Base-by-base conservation (phyloP, 768 basidiomycete species). In the Thelephora ganbajun region DNA sequence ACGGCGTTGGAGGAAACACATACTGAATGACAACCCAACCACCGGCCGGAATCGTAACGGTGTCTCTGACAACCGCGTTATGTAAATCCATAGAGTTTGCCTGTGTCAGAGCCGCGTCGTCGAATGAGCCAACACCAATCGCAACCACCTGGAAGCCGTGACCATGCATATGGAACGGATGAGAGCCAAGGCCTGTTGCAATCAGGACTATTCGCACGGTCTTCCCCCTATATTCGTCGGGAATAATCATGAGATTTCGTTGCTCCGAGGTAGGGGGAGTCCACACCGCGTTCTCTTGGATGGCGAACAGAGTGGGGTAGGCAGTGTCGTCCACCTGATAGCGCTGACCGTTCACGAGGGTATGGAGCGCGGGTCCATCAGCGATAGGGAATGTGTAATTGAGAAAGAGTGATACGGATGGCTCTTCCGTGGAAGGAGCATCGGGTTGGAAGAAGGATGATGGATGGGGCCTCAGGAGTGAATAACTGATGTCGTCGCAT, bases 141-240 rank as follows among this genome's bases (percentile, higher is more conserved):
- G 45, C 45, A 13, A 46, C 19, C 13, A 46, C n/a, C 11, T 46
- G 26, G 14, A 33, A 46, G 34, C 35, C 45, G 9, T 35, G 30
- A n/a, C 45, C 45, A 33, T 46, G 45, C 19, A 33, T 22, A 34
- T 46, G 45, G 45, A 46, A 46, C 2, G 45, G 45, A 33, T 46
- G 45, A n/a, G 26, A 19, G 23, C 45, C 34, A n/a, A 11, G 26
- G 23, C 5, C 33, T n/a, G 9, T 14, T 35, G n/a, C 20, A 41
- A 6, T 41, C 7, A 46, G 34, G 6, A 46, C 11, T 5, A 46
- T n/a, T 36, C 45, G 33, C n/a, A 34, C 34, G 14, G 23, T 20
- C 30, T 46, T 46, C 5, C 26, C 45, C 20, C 26, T 12, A 30
- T 33, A 34, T 9, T 41, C 14, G 39, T 41, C 39, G 9, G 39